phyloP scores from a whole-genome alignment of 306 rosid species.

The Calophaca sinica region DNA sequence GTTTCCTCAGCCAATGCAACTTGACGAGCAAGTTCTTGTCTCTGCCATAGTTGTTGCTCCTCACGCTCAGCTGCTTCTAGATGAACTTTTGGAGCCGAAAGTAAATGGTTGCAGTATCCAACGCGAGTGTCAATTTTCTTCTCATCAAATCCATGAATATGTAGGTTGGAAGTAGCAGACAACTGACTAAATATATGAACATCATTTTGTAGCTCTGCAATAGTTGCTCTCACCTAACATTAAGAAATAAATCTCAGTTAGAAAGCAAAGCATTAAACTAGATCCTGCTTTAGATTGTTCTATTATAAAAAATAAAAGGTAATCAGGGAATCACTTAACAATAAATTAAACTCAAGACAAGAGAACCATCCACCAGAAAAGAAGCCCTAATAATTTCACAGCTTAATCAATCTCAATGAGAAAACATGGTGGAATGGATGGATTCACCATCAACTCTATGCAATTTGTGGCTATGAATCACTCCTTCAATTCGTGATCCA shows the following conservation, averaged over 20 bases:
- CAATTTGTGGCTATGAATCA: too few species aligned
- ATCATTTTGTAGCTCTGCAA: constrained; percentile 92
- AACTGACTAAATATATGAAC: constrained; percentile 94
- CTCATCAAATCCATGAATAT: constrained; percentile 98
- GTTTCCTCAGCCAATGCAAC: constrained; percentile 95
- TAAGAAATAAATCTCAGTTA: constrained; percentile 41
- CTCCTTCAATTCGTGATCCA: too few species aligned
- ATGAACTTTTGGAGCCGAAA: constrained; percentile 88
- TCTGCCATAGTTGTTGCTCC: constrained; percentile 89
- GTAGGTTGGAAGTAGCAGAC: constrained; percentile 99
- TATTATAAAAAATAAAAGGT: not conserved
- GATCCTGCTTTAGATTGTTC: not conserved
- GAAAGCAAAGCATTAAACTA: constrained; percentile 25
- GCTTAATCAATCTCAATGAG: too few species aligned
- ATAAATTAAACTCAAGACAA: too few species aligned
- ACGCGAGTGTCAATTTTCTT: constrained; percentile 98
- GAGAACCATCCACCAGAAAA: too few species aligned
- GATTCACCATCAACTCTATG: too few species aligned
- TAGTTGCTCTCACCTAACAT: constrained; percentile 87
- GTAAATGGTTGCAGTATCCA: constrained; percentile 91
- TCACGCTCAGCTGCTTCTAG: constrained; percentile 92
- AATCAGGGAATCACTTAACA: not conserved
- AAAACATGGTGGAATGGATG: too few species aligned
- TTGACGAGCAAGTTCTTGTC: constrained; percentile 96
- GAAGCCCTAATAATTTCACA: too few species aligned